Percentiles rank a stretch among this genome's conserved stretches.
phyloP scores from a whole-genome alignment of 148 eudicot genomes.

The Mesembryanthemum crystallinum region DNA sequence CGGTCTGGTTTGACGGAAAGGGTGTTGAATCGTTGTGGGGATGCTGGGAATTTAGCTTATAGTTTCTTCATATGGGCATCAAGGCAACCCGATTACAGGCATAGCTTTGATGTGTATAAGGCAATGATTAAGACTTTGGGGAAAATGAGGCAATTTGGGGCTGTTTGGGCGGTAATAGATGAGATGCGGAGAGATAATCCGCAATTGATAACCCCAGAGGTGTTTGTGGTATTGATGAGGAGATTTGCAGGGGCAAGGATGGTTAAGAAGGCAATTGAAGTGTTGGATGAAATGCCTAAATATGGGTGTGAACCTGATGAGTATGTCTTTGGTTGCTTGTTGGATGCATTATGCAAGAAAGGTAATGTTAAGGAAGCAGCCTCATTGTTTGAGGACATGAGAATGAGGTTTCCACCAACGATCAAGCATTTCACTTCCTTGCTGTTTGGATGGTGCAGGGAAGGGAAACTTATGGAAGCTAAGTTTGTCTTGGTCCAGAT shows the following conservation, averaged over 20 bases:
- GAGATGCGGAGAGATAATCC: slow-evolving; percentile 83
- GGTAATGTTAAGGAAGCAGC: slow-evolving; percentile 97
- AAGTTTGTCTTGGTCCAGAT: slow-evolving; percentile 80
- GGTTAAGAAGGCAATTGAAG: slow-evolving; percentile 90
- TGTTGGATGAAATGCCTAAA: slow-evolving; percentile 92
- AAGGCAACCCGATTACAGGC: slow-evolving; percentile 66
- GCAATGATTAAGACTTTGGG: slow-evolving; percentile 70
- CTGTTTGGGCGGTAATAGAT: slow-evolving; percentile 89
- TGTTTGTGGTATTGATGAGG: slow-evolving; percentile 88
- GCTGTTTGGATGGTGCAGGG: slow-evolving; percentile 89
- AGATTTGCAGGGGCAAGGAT: slow-evolving; percentile 81
- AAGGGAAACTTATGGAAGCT: slow-evolving; percentile 85
- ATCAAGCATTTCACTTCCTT: slow-evolving; percentile 87
- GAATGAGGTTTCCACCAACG: slow-evolving; percentile 61
- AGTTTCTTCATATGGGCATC: slow-evolving; percentile 81
- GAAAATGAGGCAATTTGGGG: slow-evolving; percentile 89
- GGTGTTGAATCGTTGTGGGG: slow-evolving; percentile 83
- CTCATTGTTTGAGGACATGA: slow-evolving; percentile 79
- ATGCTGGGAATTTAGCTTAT: slow-evolving; percentile 82
- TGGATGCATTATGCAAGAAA: slow-evolving; percentile 91
- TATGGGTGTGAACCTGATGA: slow-evolving; percentile 92
- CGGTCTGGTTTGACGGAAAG: slow-evolving; percentile 71
- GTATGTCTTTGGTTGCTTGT: slow-evolving; percentile 85
- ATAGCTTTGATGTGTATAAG: slow-evolving; percentile 74
- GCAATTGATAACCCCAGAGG: slow-evolving; percentile 55